Base-by-base conservation (phyloP, 192 early-diverging fungal genomes). In the Chytriomyces sp. region DNA sequence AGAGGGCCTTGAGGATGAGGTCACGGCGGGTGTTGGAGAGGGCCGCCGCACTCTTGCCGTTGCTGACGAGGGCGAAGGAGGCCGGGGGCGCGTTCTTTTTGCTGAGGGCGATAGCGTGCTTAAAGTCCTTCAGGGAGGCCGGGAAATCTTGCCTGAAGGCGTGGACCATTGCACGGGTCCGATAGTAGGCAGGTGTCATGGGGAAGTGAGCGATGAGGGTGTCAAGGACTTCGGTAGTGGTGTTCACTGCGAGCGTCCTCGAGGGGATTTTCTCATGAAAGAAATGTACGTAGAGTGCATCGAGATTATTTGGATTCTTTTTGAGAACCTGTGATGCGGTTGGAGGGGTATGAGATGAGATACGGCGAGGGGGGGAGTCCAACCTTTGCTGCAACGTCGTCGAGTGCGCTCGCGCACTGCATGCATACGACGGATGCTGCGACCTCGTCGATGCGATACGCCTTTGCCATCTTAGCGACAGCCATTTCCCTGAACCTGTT, bases 191-290 rank as follows among this genome's bases (percentile, higher is more conserved):
- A 4, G 79, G 61, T 28, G 54, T 60, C 5, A 12, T 36, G 38
- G 79, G 79, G 22, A 28, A 59, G 19, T 40, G 5, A 37, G 65
- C 59, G 31, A 81, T 75, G 10, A 81, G 19, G 8, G 22, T 39
- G 52, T 81, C 79, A 1, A 81, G 59, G 8, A 34, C 39, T n/a
- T 39, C 53, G 59, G 70, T 74, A 10, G 74, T 72, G 2, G 77
- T 81, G n/a, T 73, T 78, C 19, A 73, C 12, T 10, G 79, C 75
- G 3, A 81, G 73, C 76, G 75, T 79, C 30, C 79, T 54, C 5
- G 79, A 81, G 10, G 79, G 79, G 31, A 81, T 81, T 59, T 79
- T 79, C 37, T 81, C 79, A 69, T 81, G 79, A 64, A 81, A 81
- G 55, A 77, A 80, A 37, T 75, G 73, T 5, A 81, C 79, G 34